Conservation (phyloP, 1,284 basidiomycete species). For the Thelephora terrestris region DNA sequence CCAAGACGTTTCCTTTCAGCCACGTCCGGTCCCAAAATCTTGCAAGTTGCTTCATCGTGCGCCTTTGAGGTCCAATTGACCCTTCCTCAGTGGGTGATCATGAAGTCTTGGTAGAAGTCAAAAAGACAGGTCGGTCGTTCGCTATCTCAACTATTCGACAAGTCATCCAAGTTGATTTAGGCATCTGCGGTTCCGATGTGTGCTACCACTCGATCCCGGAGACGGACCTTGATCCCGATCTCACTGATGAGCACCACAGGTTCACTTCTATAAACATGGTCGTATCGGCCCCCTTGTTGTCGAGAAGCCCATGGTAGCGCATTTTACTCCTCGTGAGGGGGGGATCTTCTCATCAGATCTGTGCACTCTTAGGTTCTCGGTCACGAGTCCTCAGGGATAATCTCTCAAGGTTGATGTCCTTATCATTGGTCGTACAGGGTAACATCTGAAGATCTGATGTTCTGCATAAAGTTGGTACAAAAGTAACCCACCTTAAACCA, state of each 20-base stretch:
- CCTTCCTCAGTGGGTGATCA: conserved; percentile 46
- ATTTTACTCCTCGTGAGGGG: neutral
- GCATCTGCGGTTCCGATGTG: conserved; percentile 87
- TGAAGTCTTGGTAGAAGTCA: conserved; percentile 85
- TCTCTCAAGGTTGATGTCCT: conserved; percentile 35
- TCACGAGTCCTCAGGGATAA: conserved; percentile 52
- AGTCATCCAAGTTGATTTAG: conserved; percentile 26
- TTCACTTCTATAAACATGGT: conserved; percentile 70
- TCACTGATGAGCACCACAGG: conserved; percentile 26
- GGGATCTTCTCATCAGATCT: neutral
- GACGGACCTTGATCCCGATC: conserved; percentile 7
- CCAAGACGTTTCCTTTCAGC: conserved; percentile 66
- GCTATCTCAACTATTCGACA: neutral
- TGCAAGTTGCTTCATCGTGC: conserved; percentile 10
- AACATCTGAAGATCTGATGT: neutral
- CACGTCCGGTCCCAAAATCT: conserved; percentile 73
- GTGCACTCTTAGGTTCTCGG: conserved; percentile 38
- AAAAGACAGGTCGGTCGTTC: conserved; percentile 67
- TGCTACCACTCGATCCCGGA: conserved; percentile 8
- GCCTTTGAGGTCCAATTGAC: conserved; percentile 1
- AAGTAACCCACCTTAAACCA: conserved; percentile 64
- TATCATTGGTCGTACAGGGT: neutral
- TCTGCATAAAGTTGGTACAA: conserved; percentile 45
- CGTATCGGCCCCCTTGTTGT: conserved; percentile 75
- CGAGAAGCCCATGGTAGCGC: conserved; percentile 62